Conservation (phyloP, 768 basidiomycete genomes). For the Hirschioporus abietinus region DNA sequence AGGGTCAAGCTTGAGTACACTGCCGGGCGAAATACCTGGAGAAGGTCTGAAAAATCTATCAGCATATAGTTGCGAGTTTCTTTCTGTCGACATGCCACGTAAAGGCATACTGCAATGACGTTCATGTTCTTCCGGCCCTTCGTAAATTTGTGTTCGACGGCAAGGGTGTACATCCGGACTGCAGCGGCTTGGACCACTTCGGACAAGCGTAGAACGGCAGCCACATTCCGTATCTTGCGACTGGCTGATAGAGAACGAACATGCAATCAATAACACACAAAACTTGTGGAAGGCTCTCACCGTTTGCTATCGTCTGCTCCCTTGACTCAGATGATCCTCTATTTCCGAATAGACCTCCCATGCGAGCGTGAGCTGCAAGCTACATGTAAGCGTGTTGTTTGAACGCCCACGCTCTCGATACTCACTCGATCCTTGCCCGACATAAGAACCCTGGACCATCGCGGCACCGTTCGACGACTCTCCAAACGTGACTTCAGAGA, state of each 20-base stretch:
- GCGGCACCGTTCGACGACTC: constrained; percentile 90
- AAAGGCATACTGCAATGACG: constrained; percentile 93
- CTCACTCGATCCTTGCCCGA: constrained; percentile 87
- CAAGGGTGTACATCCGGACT: constrained; percentile 85
- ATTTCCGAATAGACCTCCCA: constrained; percentile 79
- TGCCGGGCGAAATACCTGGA: constrained; percentile 52
- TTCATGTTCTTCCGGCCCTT: constrained; percentile 90
- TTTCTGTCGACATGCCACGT: constrained; percentile 87
- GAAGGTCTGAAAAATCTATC: constrained; percentile 96
- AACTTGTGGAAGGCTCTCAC: constrained; percentile 34
- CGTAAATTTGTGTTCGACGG: constrained; percentile 89
- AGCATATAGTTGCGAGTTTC: constrained; percentile 94
- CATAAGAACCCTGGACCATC: constrained; percentile 92
- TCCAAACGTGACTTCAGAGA: constrained; percentile 93
- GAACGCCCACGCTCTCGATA: constrained; percentile 13
- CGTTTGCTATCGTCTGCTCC: constrained; percentile 89
- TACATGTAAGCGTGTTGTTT: neutral
- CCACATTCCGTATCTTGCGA: constrained; percentile 78
- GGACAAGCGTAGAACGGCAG: constrained; percentile 69
- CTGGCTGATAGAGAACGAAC: constrained; percentile 53
- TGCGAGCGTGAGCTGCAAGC: constrained; percentile 65
- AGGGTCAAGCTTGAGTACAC: constrained; percentile 2
- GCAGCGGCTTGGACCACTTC: constrained; percentile 79
- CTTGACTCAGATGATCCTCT: constrained; percentile 75
- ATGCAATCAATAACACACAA: neutral